Base-by-base conservation (phyloP, 176 grass and related monocot genomes). In the Aegilops longissima region DNA sequence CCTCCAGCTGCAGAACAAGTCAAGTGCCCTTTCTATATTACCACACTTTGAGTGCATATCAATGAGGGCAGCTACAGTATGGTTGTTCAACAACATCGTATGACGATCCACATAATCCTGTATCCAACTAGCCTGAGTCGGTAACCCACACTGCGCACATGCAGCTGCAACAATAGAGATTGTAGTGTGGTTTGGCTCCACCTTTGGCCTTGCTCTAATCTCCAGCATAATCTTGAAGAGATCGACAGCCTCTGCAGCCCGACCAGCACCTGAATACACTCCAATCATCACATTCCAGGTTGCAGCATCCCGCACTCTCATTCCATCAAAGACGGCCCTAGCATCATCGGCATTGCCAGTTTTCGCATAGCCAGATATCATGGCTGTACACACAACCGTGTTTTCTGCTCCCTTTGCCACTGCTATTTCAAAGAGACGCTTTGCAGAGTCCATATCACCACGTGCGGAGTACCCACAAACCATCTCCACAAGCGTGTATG, bases 261-360 rank as follows among this genome's bases (percentile, higher is more conserved):
- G 61, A 12, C 66, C 66, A 16, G 73, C 40, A 54, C 85, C 65
- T 18, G 89, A 83, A 67, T 83, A 90, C 20, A 85, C 73, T 11
- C 79, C 85, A 49, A 87, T 90, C 89, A 90, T 87, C 21, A 85
- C 89, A 66, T 90, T 90, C 89, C 89, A 90, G 11, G 80, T 64
- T 31, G 89, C 84, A 83, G 79, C 80, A 45, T 90, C 89, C 79
- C 64, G 72, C 54, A 86, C 73, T 65, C 9, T 78, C 84, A 90
- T 90, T 5, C 35, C 54, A 83, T 90, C 84, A 44, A 90, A 87
- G 14, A 86, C 29, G 3, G 36, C 68, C 49, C 84, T 76, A 58
- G 89, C 89, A 71, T 81, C 89, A 61, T 34, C 34, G 2, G 77
- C 40, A 30, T 83, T 76, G 49, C 89, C 80, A 36, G 21, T 66